Evolutionary conservation across 345 rosid genomes (phyloP).

Genomic region (Eucalyptus pumila): DNA sequence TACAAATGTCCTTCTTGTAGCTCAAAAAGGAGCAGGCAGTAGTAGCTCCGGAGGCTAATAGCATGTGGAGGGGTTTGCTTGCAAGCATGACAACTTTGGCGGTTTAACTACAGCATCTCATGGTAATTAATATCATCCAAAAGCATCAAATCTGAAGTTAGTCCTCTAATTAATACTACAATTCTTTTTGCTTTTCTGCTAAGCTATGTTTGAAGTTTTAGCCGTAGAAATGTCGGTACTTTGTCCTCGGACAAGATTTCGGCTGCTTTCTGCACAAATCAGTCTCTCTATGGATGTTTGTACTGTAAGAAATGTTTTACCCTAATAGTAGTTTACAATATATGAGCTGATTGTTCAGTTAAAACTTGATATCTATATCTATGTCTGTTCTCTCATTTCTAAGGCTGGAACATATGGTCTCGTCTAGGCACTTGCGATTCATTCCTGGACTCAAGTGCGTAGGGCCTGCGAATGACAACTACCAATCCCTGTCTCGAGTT

Average conservation of each 20-base stretch:
- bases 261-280: background rate
- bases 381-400: background rate
- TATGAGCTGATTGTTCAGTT: background rate
- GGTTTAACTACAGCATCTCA: background rate
- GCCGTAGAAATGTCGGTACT: background rate
- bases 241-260: background rate
- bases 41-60: background rate
- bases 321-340: background rate
- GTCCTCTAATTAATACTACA: background rate
- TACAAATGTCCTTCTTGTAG: conserved; percentile 87
- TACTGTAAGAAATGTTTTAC: background rate
- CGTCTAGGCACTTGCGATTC: background rate
- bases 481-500: background rate
- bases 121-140: background rate
- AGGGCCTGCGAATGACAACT: background rate
- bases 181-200: background rate
- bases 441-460: background rate
- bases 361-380: background rate
- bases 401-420: background rate
- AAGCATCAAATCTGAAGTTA: background rate
- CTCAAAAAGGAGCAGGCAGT: conserved; percentile 53
- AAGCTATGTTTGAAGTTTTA: background rate
- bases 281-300: background rate
- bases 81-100: background rate
- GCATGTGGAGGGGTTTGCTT: background rate